Evolutionary conservation across 176 grass and related monocot genomes (phyloP), one percentile per base, ranked within the genome.

Genomic region (Eragrostis nindensis): DNA sequence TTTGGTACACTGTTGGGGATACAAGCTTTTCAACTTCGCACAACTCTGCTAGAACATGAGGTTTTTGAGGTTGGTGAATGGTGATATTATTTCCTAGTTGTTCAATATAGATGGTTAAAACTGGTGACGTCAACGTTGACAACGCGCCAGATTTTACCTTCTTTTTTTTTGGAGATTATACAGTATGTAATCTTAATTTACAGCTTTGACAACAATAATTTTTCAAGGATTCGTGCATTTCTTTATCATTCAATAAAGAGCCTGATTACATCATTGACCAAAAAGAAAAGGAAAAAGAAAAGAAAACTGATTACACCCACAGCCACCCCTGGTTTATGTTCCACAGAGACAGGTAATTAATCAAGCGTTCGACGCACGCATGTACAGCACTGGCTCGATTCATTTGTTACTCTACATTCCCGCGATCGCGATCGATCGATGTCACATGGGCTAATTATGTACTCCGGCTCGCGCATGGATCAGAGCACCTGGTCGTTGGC

Each of bases 401-500:
- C 40, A 62, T 27, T 76, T 76, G 29, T n/a, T 40, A 55, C 18
- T 77, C 57, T 63, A 77, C 41, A 77, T 3, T 22, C 5, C 5
- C 19, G 6, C 6, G 2, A n/a, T 27, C 43, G 12, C 6, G 43
- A 40, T 39, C 59, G 71, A 50, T 13, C n/a, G 42, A 8, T 8
- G 67, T 8, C 6, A 26, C 7, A 11, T 27, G 17, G 48, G 49
- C 11, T 56, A 74, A 0, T 17, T 50, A 50, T 50, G 47, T 50
- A 50, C 47, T n/a, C n/a, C n/a, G 32, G 17, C 54, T 7, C n/a
- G 78, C 0, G 89, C 80, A 70, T 88, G 16, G 13, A 40, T 88
- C 82, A 89, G 70, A 89, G 54, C 0, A 41, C 45, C 87, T 76
- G 82, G 63, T 89, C 87, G 87, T 45, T 53, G 54, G 53, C 55